Conservation (phyloP, 192 early-diverging fungal species). For the Chytriomyces sp. region DNA sequence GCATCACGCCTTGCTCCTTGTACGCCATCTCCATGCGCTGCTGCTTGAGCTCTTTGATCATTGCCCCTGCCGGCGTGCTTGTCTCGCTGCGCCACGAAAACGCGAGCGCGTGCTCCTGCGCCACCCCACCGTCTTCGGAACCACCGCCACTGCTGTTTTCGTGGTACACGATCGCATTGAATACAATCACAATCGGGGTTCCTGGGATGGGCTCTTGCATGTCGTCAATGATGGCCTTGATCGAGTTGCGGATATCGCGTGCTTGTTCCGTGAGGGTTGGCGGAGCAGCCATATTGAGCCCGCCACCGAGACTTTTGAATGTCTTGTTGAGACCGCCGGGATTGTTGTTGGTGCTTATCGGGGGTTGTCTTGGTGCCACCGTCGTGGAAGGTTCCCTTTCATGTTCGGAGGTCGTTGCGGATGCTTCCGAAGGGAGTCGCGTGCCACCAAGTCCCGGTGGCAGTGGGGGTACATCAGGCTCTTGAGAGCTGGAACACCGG, state of each 20-base stretch:
- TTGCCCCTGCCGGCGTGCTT: conserved; percentile 31
- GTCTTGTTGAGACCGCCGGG: not conserved
- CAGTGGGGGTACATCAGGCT: conserved; percentile 12
- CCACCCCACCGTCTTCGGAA: not conserved
- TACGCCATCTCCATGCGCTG: conserved; percentile 33
- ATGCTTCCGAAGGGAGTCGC: not conserved
- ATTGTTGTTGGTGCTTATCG: not conserved
- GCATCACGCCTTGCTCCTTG: conserved; percentile 34
- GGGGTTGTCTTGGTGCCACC: not conserved
- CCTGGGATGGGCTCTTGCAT: conserved; percentile 39
- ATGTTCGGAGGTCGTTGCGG: not conserved
- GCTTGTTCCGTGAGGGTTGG: conserved; percentile 33
- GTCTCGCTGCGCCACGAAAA: conserved; percentile 40
- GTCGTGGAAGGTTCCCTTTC: not conserved
- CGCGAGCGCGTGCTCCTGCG: conserved; percentile 22
- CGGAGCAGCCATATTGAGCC: not conserved
- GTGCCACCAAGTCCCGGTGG: not conserved
- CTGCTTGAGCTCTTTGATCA: conserved; percentile 35
- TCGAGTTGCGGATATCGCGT: conserved; percentile 34
- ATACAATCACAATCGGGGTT: conserved; percentile 38
- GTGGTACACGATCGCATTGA: conserved; percentile 40
- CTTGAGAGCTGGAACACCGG: conserved; percentile 1
- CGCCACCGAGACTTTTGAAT: not conserved
- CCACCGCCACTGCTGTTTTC: conserved; percentile 3
- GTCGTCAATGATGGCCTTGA: conserved; percentile 33